Percentiles rank a stretch among this genome's conserved stretches.
Conservation (phyloP, 2,329 filamentous ascomycete species). For the Colletotrichum cordylinicola region DNA sequence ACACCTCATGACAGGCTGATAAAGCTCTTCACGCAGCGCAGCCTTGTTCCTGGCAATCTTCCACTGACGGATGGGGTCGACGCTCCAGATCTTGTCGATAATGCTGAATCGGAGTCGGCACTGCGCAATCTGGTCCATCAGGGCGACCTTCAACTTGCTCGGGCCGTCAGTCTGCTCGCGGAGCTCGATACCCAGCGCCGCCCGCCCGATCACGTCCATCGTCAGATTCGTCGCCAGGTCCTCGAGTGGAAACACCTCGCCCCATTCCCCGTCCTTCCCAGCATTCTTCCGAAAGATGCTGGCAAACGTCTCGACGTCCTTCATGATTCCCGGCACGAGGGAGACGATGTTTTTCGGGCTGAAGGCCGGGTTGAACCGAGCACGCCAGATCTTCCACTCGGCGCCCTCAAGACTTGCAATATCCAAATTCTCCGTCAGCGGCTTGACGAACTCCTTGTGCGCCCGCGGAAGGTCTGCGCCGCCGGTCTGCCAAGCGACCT, state of each 20-base stretch:
- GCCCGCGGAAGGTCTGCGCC: slow-evolving; percentile 27
- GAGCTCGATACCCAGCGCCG: slow-evolving; percentile 29
- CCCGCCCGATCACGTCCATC: slow-evolving; percentile 44
- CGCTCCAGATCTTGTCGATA: background rate
- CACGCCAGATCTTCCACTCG: slow-evolving; percentile 33
- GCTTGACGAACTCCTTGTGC: slow-evolving; percentile 31
- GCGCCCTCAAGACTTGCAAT: slow-evolving; percentile 35
- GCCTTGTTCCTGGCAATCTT: background rate
- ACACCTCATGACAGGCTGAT: background rate
- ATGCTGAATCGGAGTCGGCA: background rate
- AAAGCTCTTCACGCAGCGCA: background rate
- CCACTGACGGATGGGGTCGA: background rate
- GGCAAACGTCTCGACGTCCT: slow-evolving; percentile 41
- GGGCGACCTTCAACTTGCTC: background rate
- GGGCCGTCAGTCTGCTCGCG: slow-evolving; percentile 5
- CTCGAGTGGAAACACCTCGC: slow-evolving; percentile 37
- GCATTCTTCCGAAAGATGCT: slow-evolving; percentile 31
- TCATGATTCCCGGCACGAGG: slow-evolving; percentile 39
- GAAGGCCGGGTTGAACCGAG: slow-evolving; percentile 41
- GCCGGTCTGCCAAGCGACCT: slow-evolving; percentile 26
- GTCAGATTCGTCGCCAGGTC: slow-evolving; percentile 41
- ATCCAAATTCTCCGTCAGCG: slow-evolving; percentile 36
- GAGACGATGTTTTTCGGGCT: slow-evolving; percentile 39
- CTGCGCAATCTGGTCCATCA: background rate
- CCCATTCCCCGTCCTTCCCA: slow-evolving; percentile 32